Percentiles rank a stretch among this genome's conserved stretches.
Evolutionary conservation across 2,329 filamentous ascomycete genomes (phyloP).

Genomic region (Microsporum ferrugineum): DNA sequence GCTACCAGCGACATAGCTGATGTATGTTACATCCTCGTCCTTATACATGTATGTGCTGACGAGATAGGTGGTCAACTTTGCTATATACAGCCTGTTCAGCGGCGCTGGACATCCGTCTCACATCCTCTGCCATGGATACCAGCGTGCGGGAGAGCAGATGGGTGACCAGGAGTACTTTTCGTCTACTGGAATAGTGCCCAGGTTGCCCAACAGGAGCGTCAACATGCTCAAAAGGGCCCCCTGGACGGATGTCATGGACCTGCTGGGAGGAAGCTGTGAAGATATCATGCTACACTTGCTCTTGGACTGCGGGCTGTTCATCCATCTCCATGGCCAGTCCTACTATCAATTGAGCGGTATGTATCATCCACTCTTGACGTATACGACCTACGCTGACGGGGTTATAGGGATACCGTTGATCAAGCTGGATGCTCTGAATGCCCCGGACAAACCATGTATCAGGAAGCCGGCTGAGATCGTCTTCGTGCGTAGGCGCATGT

Average conservation of each 20-base stretch:
- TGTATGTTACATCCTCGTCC: slow-evolving; percentile 33
- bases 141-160: slow-evolving; percentile 35
- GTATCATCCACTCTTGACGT: slow-evolving; percentile 13
- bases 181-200: slow-evolving; percentile 49
- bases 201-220: slow-evolving; percentile 59
- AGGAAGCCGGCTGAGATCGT: slow-evolving; percentile 47
- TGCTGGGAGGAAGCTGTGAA: slow-evolving; percentile 66
- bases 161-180: slow-evolving; percentile 23
- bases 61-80: slow-evolving; percentile 60
- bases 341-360: slow-evolving; percentile 69
- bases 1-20: slow-evolving; percentile 50
- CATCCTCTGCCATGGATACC: slow-evolving; percentile 73
- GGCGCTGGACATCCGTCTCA: slow-evolving; percentile 53
- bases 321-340: slow-evolving; percentile 52
- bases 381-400: not conserved
- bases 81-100: slow-evolving; percentile 65
- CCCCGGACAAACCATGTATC: not conserved
- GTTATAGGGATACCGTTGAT: slow-evolving; percentile 6
- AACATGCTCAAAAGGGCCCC: slow-evolving; percentile 54
- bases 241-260: slow-evolving; percentile 63
- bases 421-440: slow-evolving; percentile 6
- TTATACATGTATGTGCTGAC: not conserved
- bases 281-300: slow-evolving; percentile 66
- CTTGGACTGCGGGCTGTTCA: slow-evolving; percentile 65
- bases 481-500: slow-evolving; percentile 71